phyloP scores from a whole-genome alignment of 176 grass and related monocot genomes.

The Ananas comosus region DNA sequence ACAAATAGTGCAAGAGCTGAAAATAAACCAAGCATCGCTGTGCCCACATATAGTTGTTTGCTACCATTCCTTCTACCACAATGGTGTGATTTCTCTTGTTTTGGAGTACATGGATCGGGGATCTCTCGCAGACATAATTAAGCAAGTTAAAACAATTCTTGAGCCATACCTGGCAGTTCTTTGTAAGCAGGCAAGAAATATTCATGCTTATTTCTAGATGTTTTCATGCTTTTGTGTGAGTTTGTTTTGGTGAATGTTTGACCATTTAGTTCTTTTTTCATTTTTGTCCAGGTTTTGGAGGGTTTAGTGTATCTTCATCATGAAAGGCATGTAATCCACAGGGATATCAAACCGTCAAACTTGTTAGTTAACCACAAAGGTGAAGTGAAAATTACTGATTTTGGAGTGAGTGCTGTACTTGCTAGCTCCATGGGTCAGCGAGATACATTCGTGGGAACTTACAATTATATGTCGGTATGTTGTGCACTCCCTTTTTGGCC shows the following conservation, averaged over 20 bases:
- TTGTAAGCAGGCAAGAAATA: conserved; percentile 67
- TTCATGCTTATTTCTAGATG: not conserved
- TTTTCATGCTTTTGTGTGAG: not conserved
- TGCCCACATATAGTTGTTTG: conserved; percentile 72
- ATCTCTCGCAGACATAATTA: conserved; percentile 86
- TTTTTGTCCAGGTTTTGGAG: conserved; percentile 71
- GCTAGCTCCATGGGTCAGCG: conserved; percentile 85
- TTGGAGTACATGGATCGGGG: conserved; percentile 97
- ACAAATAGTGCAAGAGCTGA: conserved; percentile 98
- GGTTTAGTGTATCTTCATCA: conserved; percentile 91
- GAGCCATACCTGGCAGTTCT: conserved; percentile 91
- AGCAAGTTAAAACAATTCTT: conserved; percentile 94
- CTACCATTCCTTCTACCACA: conserved; percentile 95
- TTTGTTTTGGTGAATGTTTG: not conserved
- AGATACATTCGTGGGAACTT: conserved; percentile 96
- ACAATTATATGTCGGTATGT: conserved; percentile 96
- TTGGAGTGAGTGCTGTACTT: conserved; percentile 85
- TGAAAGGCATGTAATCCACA: conserved; percentile 92
- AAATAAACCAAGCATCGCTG: conserved; percentile 92
- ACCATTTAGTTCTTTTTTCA: conserved; percentile 1
- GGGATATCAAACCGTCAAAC: conserved; percentile 95
- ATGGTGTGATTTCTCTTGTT: conserved; percentile 96
- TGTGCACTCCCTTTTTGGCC: conserved; percentile 4
- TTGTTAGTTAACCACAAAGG: conserved; percentile 88
- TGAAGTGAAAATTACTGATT: conserved; percentile 94